phyloP scores from a whole-genome alignment of 2,329 filamentous ascomycete species.

The Xylariomycetidae sp. region DNA sequence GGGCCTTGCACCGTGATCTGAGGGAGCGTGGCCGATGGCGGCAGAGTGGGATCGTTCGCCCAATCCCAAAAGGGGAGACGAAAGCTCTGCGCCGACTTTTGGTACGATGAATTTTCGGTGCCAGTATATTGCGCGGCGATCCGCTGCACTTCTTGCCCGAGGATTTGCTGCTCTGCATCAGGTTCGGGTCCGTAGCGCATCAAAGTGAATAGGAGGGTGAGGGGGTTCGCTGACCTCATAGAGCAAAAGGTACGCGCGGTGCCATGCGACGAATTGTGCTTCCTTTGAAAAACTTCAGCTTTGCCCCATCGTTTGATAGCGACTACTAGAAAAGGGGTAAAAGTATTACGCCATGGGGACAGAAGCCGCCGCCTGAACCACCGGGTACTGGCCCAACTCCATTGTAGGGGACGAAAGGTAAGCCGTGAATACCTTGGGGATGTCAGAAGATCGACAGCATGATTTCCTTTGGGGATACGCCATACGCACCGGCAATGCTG shows the following conservation, averaged over 20 bases:
- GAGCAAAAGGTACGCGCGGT: conserved; percentile 50
- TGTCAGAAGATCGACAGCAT: too few relatives aligned
- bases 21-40: conserved; percentile 31
- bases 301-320: conserved; percentile 6
- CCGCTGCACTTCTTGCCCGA: conserved; percentile 40
- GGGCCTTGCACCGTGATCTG: conserved; percentile 38
- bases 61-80: conserved; percentile 54
- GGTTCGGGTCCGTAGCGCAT: background rate
- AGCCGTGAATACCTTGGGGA: conserved; percentile 22
- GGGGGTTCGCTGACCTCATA: conserved; percentile 53
- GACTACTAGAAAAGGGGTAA: background rate
- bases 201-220: too few relatives aligned
- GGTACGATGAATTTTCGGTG: conserved; percentile 32
- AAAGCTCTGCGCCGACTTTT: conserved; percentile 39
- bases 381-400: conserved; percentile 30
- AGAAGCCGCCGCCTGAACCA: conserved; percentile 17
- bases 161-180: conserved; percentile 40
- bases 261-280: conserved; percentile 49
- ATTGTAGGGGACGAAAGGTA: conserved; percentile 38
- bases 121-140: conserved; percentile 41
- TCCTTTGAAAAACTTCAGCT: conserved; percentile 31
- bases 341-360: conserved; percentile 35
- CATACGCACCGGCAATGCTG: conserved; percentile 40
- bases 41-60: conserved; percentile 39
- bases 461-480: too few relatives aligned